A percentile compares a stretch with the other conserved stretches of the same genome.
These are phyloP conservation scores for Musa balbisiana DNA, from an alignment of 202 grass and related monocot genomes.

Conservation along the genomic window DNA sequence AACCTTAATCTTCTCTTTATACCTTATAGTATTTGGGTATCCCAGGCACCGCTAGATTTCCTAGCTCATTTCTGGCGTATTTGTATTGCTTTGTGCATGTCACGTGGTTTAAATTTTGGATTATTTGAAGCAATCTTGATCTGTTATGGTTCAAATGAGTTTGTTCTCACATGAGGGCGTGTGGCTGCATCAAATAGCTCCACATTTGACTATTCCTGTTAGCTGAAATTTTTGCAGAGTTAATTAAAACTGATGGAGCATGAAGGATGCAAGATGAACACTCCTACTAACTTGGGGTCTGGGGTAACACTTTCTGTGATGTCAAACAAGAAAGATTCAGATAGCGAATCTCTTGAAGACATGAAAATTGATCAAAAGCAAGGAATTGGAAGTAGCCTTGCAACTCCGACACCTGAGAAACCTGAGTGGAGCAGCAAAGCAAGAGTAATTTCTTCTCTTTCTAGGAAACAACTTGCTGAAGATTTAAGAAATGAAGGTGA, in stretches of 20 bases:
- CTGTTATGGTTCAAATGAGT: too few relatives aligned
- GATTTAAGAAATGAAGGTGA: conserved; percentile 53
- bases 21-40: too few relatives aligned
- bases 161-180: too few relatives aligned
- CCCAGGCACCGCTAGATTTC: too few relatives aligned
- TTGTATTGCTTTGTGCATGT: too few relatives aligned
- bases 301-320: conserved; percentile 26
- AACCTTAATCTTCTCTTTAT: background rate
- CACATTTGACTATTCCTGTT: too few relatives aligned
- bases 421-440: conserved; percentile 48
- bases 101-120: too few relatives aligned
- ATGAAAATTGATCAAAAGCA: conserved; percentile 23
- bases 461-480: conserved; percentile 51
- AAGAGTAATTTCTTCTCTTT: conserved; percentile 42
- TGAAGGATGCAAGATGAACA: conserved; percentile 24
- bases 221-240: background rate
- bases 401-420: conserved; percentile 74
- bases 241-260: conserved; percentile 38
- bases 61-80: too few relatives aligned
- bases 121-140: too few relatives aligned
- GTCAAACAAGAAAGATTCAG: conserved; percentile 24
- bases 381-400: conserved; percentile 37
- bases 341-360: conserved; percentile 28
- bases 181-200: too few relatives aligned
- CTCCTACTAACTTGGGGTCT: conserved; percentile 25